Base-by-base conservation (phyloP, 192 early-diverging fungal species). In the Paraglomus brasilianum region DNA sequence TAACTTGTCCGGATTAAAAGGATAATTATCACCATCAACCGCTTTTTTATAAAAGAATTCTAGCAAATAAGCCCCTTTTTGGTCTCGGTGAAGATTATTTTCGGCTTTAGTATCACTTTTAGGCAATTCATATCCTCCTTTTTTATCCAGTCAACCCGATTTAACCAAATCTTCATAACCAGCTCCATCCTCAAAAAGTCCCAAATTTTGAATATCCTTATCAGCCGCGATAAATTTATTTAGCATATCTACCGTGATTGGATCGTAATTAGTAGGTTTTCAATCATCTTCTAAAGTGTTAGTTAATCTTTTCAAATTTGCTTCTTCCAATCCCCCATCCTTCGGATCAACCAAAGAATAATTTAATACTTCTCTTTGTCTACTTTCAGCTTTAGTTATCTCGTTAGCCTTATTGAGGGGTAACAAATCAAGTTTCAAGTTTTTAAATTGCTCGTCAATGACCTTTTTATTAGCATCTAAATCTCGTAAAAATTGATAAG, bases 401-500 rank as follows among this genome's bases (percentile, higher is more conserved):
- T 6, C 52, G 14, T 53, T 14, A 22, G 52, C n/a, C 22, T 53
- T 53, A 53, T 14, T 53, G 9, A 22, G 52, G 14, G 52, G 52
- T 53, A 53, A 53, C 14, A 53, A 22, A 17, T 53, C 22, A 53
- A 22, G 14, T 53, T 53, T 53, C 22, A 53, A 22, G 14, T 9
- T 22, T 53, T 53, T 14, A 22, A 53, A 53, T 17, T 53, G 52
- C 22, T 53, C 6, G 22, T n/a, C 52, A 53, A 53, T 53, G 22
- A 6, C 22, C n/a, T 14, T 22, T 53, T 53, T 14, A 17, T 53
- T 53, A 53, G 52, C 52, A 21, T 53, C 52, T 53, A 53, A 53
- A 53, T 53, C 52, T 53, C 52, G 6, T 53, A 53, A 53, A 53
- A 19, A 53, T 53, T 53, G 52, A 53, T 53, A 53, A 53, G 52